Evolutionary conservation across 2,329 filamentous ascomycete species (phyloP).

Genomic region (Colletotrichum camelliae): DNA sequence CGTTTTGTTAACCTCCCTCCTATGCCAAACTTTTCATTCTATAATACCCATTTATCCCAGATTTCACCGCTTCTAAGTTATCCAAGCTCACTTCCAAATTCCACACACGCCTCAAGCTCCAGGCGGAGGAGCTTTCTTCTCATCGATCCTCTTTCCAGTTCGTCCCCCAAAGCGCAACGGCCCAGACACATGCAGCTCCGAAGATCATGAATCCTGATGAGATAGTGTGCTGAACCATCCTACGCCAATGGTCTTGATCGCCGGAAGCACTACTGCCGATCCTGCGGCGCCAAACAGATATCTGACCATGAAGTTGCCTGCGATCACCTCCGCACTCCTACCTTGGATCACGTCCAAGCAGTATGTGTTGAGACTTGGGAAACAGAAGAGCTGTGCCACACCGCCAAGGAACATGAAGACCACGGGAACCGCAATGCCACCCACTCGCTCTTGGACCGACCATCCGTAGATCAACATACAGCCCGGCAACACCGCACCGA

Average conservation of each 20-base stretch:
- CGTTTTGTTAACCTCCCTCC: not conserved
- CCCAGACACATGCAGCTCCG: slow-evolving; percentile 24
- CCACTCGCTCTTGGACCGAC: slow-evolving; percentile 23
- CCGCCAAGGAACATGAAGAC: slow-evolving; percentile 73
- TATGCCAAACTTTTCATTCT: not conserved
- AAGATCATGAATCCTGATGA: slow-evolving; percentile 27
- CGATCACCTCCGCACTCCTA: slow-evolving; percentile 42
- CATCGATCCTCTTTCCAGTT: not conserved
- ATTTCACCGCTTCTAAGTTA: not conserved
- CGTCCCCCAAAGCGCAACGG: slow-evolving; percentile 13
- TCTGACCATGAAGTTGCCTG: slow-evolving; percentile 79
- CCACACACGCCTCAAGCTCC: not conserved
- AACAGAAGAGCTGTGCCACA: slow-evolving; percentile 72
- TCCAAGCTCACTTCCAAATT: not conserved
- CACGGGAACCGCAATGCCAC: slow-evolving; percentile 57
- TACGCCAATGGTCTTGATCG: slow-evolving; percentile 75
- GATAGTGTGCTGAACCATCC: slow-evolving; percentile 86
- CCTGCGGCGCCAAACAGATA: slow-evolving; percentile 77
- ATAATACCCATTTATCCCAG: not conserved
- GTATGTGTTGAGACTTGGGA: slow-evolving; percentile 71
- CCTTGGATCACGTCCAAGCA: slow-evolving; percentile 22
- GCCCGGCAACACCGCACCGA: slow-evolving; percentile 63
- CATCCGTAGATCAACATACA: slow-evolving; percentile 77
- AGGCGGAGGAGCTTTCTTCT: not conserved
- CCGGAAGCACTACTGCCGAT: slow-evolving; percentile 75